A percentile compares a stretch with the other conserved stretches of the same genome.
These are phyloP conservation scores for Colletotrichum somersetense DNA, from an alignment of 2,329 filamentous ascomycete species.

Conservation along the genomic window DNA sequence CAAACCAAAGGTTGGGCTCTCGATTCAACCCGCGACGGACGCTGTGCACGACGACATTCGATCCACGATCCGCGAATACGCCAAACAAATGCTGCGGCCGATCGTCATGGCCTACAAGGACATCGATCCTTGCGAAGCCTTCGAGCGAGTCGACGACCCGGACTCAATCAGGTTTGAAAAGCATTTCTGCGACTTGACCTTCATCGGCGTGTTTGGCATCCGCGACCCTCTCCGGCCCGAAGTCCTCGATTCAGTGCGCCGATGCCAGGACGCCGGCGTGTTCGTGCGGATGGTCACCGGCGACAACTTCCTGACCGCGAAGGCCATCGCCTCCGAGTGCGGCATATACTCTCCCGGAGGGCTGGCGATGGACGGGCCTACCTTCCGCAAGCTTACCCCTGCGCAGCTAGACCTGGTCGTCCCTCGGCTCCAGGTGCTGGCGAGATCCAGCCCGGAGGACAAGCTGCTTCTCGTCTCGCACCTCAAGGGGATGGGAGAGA, in stretches of 20 bases:
- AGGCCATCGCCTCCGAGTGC: constrained; percentile 80
- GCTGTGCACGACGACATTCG: constrained; percentile 50
- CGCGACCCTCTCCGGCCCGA: constrained; percentile 61
- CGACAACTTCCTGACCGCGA: constrained; percentile 73
- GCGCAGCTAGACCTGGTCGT: constrained; percentile 70
- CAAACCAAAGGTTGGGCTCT: constrained; percentile 57
- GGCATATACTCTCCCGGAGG: constrained; percentile 73
- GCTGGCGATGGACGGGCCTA: constrained; percentile 76
- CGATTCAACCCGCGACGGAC: constrained; percentile 48
- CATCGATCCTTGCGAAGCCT: constrained; percentile 59
- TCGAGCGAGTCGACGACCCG: constrained; percentile 32
- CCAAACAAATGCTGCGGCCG: constrained; percentile 74
- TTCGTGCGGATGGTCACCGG: constrained; percentile 64
- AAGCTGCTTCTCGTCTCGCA: constrained; percentile 73
- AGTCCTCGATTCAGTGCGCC: constrained; percentile 55
- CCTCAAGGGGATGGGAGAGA: constrained; percentile 73
- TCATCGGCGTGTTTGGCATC: constrained; percentile 66
- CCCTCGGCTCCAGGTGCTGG: constrained; percentile 72
- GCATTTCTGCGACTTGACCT: constrained; percentile 55
- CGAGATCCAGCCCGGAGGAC: constrained; percentile 75
- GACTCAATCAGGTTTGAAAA: constrained; percentile 39
- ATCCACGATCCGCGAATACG: constrained; percentile 64
- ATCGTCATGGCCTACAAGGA: constrained; percentile 76
- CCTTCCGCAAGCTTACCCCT: constrained; percentile 72
- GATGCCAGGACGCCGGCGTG: constrained; percentile 59